Evolutionary conservation across 768 basidiomycete species (phyloP).

Genomic region (Candolleomyces eurysporus): DNA sequence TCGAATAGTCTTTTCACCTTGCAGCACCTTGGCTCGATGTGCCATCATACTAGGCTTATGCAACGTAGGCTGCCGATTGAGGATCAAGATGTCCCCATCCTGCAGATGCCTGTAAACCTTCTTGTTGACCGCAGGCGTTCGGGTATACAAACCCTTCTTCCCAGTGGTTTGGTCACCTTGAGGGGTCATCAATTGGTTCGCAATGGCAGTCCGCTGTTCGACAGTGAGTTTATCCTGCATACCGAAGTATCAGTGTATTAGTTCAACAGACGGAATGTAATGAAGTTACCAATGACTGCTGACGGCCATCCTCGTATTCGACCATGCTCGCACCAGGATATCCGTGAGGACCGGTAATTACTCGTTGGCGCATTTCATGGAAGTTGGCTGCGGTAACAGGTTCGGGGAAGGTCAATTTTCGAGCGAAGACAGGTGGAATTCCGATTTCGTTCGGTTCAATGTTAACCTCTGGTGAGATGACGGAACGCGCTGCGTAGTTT

Average conservation of each 20-base stretch:
- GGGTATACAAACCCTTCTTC: slow-evolving; percentile 64
- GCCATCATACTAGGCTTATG: slow-evolving; percentile 99
- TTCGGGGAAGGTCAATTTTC: slow-evolving; percentile 95
- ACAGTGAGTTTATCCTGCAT: slow-evolving; percentile 76
- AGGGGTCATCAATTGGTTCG: slow-evolving; percentile 92
- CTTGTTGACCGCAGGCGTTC: slow-evolving; percentile 84
- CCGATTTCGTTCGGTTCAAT: slow-evolving; percentile 99
- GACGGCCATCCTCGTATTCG: slow-evolving; percentile 91
- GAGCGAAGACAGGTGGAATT: slow-evolving; percentile 94
- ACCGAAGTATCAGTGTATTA: not conserved
- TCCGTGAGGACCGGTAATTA: slow-evolving; percentile 84
- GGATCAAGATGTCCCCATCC: slow-evolving; percentile 92
- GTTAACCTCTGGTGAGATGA: slow-evolving; percentile 98
- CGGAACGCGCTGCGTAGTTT: slow-evolving; percentile 99
- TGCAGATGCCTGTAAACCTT: slow-evolving; percentile 95
- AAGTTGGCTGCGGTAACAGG: slow-evolving; percentile 93
- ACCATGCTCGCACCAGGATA: slow-evolving; percentile 95
- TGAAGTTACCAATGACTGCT: slow-evolving; percentile 70
- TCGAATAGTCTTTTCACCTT: slow-evolving; percentile 97
- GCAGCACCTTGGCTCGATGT: slow-evolving; percentile 86
- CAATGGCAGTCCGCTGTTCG: slow-evolving; percentile 92
- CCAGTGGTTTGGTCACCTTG: slow-evolving; percentile 65
- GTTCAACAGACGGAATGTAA: not conserved
- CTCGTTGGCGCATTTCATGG: slow-evolving; percentile 81
- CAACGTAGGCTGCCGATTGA: slow-evolving; percentile 97